Base-by-base conservation (phyloP, 2,329 filamentous ascomycete species). In the Arthrobotrys conoides region DNA sequence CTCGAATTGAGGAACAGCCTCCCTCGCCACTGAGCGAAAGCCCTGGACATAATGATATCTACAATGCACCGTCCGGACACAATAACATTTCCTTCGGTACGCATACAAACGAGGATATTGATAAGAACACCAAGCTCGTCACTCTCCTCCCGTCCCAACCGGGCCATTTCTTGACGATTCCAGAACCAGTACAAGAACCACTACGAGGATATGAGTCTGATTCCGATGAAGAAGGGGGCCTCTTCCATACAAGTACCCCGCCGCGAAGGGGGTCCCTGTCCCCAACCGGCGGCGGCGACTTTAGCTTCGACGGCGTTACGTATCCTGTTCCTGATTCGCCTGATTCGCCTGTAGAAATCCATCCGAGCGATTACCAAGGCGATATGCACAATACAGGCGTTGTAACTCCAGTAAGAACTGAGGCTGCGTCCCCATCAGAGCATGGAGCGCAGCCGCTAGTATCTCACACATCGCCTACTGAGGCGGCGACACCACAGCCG, bases 171-270 rank as follows among this genome's bases (percentile, higher is more conserved):
- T 49, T 77, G 18, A 77, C 53, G 5, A 61, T 77, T 8, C 73
- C 73, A 6, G 73, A 77, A 12, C 73, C 67, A 10, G 49, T 64
- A 10, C 66, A 71, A 27, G 67, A 71, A n/a, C 61, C 51, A 10
- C 36, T 41, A 33, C 66, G 69, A 20, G 59, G 24, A 16, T 77
- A 77, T 27, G 73, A 76, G 18, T 65, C 59, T 55, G 59, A 65
- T 16, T 68, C 70, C n/a, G 67, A 71, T 16, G 59, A 66, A 53
- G 73, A 77, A 16, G 41, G 57, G 6, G 73, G 67, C 4, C 63
- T 77, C 6, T 77, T 77, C 41, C 73, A 77, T 22, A 77, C 73
- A 14, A 77, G 67, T 61, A 77, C 73, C 16, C 73, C 73, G n/a
- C 73, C 73, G 33, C 73, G 67, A 20, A 65, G 73, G 33, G 55